Evolutionary conservation across 139 green algal species (phyloP).

Genomic region (Ettlia oleoabundans): DNA sequence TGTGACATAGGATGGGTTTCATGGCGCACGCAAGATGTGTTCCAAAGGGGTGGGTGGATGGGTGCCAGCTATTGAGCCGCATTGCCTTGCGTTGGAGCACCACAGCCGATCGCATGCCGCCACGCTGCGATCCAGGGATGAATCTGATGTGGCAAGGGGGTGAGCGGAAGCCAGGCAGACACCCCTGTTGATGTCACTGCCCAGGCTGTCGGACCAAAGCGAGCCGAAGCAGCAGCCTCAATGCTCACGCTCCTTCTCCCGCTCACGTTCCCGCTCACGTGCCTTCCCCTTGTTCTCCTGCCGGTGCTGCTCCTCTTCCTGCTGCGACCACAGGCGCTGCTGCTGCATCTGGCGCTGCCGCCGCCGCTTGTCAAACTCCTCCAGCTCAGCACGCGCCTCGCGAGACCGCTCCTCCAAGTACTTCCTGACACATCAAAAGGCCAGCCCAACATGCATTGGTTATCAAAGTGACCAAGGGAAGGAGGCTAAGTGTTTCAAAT

Average conservation of each 20-base stretch:
- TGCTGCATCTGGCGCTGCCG: constrained; percentile 18
- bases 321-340: background rate
- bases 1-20: no score
- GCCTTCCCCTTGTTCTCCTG: background rate
- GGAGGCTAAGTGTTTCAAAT: no score
- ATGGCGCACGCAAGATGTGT: no score
- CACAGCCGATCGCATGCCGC: no score
- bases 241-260: constrained; percentile 20
- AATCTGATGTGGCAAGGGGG: no score
- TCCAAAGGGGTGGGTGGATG: no score
- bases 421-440: constrained; percentile 21
- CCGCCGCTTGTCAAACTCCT: constrained; percentile 31
- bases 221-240: background rate
- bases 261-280: background rate
- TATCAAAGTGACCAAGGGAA: background rate
- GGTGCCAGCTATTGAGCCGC: no score
- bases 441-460: background rate
- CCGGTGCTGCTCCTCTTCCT: constrained; percentile 12
- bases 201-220: no score
- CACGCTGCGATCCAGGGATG: no score
- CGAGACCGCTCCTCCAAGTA: constrained; percentile 31
- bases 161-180: background rate
- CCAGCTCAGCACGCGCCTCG: constrained; percentile 38
- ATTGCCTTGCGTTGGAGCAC: no score
- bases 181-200: no score